Percentiles rank a stretch among this genome's conserved stretches.
phyloP scores from a whole-genome alignment of 2,329 filamentous ascomycete species.

The Hymenoscyphus fructigenus region DNA sequence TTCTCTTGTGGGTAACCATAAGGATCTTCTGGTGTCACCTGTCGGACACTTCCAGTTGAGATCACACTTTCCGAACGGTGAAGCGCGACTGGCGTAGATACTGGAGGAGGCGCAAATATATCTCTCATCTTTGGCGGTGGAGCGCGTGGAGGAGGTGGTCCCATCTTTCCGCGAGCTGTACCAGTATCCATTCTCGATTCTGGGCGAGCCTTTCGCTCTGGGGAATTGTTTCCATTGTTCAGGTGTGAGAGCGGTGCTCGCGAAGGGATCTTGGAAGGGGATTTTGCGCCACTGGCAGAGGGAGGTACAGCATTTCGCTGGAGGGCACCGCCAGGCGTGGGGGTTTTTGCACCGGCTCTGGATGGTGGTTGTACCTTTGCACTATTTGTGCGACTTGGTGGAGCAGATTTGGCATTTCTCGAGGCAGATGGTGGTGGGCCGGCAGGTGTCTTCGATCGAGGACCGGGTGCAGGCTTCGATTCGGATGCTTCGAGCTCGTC shows the following conservation, averaged over 20 bases:
- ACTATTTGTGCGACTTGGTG: constrained; percentile 33
- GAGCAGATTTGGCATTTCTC: constrained; percentile 30
- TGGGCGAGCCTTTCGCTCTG: constrained; percentile 58
- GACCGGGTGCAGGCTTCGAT: constrained; percentile 57
- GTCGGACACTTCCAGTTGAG: constrained; percentile 55
- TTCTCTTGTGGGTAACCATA: constrained; percentile 51
- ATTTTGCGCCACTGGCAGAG: constrained; percentile 39
- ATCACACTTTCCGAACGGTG: constrained; percentile 45
- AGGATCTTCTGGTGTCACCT: constrained; percentile 75
- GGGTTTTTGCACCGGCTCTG: constrained; percentile 49
- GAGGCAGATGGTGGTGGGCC: constrained; percentile 48
- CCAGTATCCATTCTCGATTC: constrained; percentile 34
- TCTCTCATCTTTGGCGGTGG: constrained; percentile 94
- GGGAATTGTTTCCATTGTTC: constrained; percentile 74
- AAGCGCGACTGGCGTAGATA: constrained; percentile 51
- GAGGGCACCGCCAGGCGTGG: constrained; percentile 43
- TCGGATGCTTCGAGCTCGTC: constrained; percentile 73
- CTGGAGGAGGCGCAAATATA: constrained; percentile 56
- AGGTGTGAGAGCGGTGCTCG: constrained; percentile 69
- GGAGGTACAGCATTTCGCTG: constrained; percentile 33
- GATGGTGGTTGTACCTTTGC: constrained; percentile 29
- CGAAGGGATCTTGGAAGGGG: constrained; percentile 68
- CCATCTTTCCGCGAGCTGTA: constrained; percentile 44
- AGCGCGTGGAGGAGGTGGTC: constrained; percentile 57
- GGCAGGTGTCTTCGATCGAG: constrained; percentile 74